phyloP scores from a whole-genome alignment of 768 basidiomycete species.

The Nevesoporus exiguus region DNA sequence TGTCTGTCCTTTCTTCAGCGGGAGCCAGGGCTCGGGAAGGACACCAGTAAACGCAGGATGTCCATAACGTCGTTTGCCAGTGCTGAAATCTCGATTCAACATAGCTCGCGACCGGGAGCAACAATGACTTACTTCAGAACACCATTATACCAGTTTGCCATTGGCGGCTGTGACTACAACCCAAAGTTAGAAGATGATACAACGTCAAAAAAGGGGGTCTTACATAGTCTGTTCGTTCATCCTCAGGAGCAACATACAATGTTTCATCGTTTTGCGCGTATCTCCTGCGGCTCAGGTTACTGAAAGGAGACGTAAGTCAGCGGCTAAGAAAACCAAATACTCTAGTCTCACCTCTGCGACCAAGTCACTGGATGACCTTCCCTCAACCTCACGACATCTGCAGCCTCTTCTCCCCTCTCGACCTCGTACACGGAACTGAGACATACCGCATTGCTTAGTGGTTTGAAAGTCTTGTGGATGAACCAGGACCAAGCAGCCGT shows the following conservation, averaged over 20 bases:
- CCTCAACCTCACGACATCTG: conserved; percentile 68
- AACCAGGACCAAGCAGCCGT: conserved; percentile 83
- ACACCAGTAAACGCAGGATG: conserved; percentile 94
- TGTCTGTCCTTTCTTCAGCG: conserved; percentile 78
- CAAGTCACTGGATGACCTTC: conserved; percentile 84
- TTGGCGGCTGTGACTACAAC: conserved; percentile 86
- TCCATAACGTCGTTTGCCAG: conserved; percentile 91
- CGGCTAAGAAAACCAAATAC: not conserved
- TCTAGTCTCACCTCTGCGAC: conserved; percentile 68
- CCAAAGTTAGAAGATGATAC: conserved; percentile 9
- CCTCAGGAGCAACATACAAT: conserved; percentile 92
- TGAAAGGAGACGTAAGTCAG: conserved; percentile 25
- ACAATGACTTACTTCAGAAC: conserved; percentile 70
- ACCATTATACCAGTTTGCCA: conserved; percentile 92
- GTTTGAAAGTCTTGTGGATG: conserved; percentile 60
- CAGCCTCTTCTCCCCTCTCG: conserved; percentile 82
- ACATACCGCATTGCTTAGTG: conserved; percentile 79
- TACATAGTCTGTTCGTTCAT: conserved; percentile 88
- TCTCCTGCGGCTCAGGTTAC: conserved; percentile 79
- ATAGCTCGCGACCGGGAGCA: not conserved
- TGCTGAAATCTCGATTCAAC: conserved; percentile 43
- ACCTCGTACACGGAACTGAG: conserved; percentile 87
- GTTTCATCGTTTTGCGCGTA: conserved; percentile 95
- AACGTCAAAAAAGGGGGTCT: conserved; percentile 18
- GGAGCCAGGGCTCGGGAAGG: conserved; percentile 92